These are phyloP conservation scores for Flaveria trinervia DNA, from an alignment of 129 eudicot genomes.

Conservation along the genomic window DNA sequence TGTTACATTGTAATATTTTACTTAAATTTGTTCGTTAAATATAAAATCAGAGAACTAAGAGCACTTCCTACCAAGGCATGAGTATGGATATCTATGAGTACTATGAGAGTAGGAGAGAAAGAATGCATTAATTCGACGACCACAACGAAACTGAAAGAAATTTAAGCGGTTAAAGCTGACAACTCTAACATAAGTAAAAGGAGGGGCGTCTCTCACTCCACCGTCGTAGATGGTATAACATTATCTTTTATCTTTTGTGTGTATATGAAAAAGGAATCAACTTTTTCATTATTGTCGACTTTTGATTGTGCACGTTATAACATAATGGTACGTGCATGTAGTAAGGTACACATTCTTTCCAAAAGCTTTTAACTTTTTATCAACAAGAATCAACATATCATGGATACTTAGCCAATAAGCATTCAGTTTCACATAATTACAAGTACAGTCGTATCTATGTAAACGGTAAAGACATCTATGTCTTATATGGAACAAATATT, in stretches of 20 bases:
- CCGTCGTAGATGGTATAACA: background rate
- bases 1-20: background rate
- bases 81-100: background rate
- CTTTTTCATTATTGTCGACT: background rate
- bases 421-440: slow-evolving; percentile 13
- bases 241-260: background rate
- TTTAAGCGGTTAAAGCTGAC: too few species aligned
- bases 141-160: too few species aligned
- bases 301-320: background rate
- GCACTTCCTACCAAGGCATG: too few species aligned
- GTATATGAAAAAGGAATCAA: slow-evolving; percentile 5
- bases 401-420: slow-evolving; percentile 35
- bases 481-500: too few species aligned
- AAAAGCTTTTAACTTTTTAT: slow-evolving; percentile 26
- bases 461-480: too few species aligned
- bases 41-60: background rate
- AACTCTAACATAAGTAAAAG: too few species aligned
- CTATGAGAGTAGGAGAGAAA: too few species aligned
- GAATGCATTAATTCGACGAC: too few species aligned
- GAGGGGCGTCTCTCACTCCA: too few species aligned
- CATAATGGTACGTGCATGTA: slow-evolving; percentile 13
- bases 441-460: too few species aligned
- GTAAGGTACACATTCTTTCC: slow-evolving; percentile 19
- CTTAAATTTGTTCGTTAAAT: background rate
- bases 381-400: slow-evolving; percentile 11